These are phyloP conservation scores for Metarhizium robertsii DNA, from an alignment of 2,329 filamentous ascomycete genomes.

Conservation along the genomic window DNA sequence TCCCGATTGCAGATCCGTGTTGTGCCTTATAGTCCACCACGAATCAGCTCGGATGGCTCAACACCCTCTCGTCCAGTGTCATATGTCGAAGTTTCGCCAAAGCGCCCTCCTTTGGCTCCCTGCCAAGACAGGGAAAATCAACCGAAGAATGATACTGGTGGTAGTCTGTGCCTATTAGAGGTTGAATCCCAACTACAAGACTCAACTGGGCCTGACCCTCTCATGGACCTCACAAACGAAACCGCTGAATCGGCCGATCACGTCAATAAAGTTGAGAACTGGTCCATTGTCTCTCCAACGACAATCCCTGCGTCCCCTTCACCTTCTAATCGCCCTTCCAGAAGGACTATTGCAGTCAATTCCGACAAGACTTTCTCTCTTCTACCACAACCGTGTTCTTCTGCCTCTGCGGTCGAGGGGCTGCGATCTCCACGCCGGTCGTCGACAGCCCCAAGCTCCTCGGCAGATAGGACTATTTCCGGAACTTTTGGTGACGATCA, in stretches of 20 bases:
- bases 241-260: neutral
- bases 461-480: constrained; percentile 25
- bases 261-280: neutral
- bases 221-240: neutral
- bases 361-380: constrained; percentile 52
- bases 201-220: neutral
- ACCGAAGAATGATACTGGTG: neutral
- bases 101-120: neutral
- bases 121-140: neutral
- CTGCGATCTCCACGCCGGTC: constrained; percentile 32
- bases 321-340: constrained; percentile 17
- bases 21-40: constrained; percentile 29
- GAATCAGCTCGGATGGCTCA: constrained; percentile 23
- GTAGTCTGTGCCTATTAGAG: neutral
- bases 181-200: neutral
- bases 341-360: constrained; percentile 38
- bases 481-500: constrained; percentile 31
- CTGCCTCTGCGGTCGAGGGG: constrained; percentile 21
- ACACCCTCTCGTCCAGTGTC: constrained; percentile 15
- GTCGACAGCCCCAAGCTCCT: constrained; percentile 35
- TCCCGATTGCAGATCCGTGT: constrained; percentile 26
- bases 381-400: constrained; percentile 23
- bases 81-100: constrained; percentile 9
- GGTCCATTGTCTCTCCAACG: neutral
- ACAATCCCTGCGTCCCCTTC: constrained; percentile 14